phyloP scores from a whole-genome alignment of 441 rosid species.

The Isatis lusitanica region DNA sequence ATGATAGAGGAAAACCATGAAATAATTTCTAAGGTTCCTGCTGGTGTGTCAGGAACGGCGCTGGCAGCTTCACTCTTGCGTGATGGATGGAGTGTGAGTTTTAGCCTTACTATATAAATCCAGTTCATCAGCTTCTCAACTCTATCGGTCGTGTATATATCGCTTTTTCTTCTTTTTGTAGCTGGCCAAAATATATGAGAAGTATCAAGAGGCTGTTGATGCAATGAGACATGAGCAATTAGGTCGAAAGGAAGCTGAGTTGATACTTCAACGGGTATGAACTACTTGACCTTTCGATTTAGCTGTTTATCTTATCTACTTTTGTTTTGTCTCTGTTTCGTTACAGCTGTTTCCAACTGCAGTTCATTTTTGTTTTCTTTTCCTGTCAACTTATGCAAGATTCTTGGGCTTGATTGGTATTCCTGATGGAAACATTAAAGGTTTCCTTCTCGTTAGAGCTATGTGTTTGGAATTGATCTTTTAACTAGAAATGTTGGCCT shows the following conservation, averaged over 20 bases:
- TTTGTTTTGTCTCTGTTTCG: slow-evolving; percentile 15
- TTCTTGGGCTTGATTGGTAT: slow-evolving; percentile 8
- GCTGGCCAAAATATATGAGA: slow-evolving; percentile 93
- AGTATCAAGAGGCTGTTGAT: slow-evolving; percentile 98
- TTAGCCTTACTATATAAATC: slow-evolving; percentile 7
- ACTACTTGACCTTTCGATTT: slow-evolving; percentile 18
- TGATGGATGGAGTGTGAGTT: slow-evolving; percentile 99
- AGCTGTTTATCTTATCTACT: neutral
- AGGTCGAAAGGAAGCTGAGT: slow-evolving; percentile 95
- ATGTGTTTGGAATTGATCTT: slow-evolving; percentile 1
- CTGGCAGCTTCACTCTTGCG: slow-evolving; percentile 95
- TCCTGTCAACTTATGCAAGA: slow-evolving; percentile 1
- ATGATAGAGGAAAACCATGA: slow-evolving; percentile 46
- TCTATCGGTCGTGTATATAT: slow-evolving; percentile 15
- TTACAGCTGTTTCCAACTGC: slow-evolving; percentile 1
- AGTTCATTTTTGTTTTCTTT: neutral
- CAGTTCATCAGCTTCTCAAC: slow-evolving; percentile 16
- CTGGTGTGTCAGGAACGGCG: slow-evolving; percentile 94
- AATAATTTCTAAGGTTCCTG: slow-evolving; percentile 75
- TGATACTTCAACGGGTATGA: slow-evolving; percentile 82
- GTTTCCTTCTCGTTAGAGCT: slow-evolving; percentile 7
- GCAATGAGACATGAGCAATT: slow-evolving; percentile 93
- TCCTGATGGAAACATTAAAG: slow-evolving; percentile 10
- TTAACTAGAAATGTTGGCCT: neutral
- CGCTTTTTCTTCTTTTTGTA: slow-evolving; percentile 29